Conservation (phyloP, 441 rosid genomes). For the Jatropha podagrica region DNA sequence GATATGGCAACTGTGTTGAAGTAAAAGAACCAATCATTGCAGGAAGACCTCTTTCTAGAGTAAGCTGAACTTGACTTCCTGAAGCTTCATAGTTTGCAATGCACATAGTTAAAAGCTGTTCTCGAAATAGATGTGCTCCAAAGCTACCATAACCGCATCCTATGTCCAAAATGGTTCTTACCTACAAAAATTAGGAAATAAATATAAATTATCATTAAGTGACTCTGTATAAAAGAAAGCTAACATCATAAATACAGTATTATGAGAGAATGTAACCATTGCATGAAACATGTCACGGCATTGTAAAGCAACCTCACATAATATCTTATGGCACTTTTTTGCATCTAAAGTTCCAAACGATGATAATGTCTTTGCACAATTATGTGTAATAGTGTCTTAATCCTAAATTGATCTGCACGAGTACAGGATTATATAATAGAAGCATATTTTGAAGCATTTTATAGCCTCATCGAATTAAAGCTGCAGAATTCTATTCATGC, state of each 20-base stretch:
- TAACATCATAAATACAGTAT: background rate
- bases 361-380: background rate
- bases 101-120: constrained; percentile 89
- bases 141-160: constrained; percentile 99
- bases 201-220: background rate
- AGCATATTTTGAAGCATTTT: background rate
- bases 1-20: constrained; percentile 84
- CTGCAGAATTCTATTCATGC: background rate
- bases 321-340: background rate
- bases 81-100: constrained; percentile 94
- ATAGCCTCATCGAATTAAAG: background rate
- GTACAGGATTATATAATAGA: background rate
- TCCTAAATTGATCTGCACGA: background rate
- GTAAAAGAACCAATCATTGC: constrained; percentile 92
- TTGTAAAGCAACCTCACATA: background rate
- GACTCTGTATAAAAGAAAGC: background rate
- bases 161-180: constrained; percentile 87
- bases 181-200: constrained; percentile 47
- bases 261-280: background rate
- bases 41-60: constrained; percentile 98
- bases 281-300: background rate
- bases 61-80: constrained; percentile 98
- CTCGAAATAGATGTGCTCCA: constrained; percentile 93
- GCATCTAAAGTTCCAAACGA: background rate
- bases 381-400: no score